phyloP scores from a whole-genome alignment of 441 rosid genomes.

The Geranium incanum region DNA sequence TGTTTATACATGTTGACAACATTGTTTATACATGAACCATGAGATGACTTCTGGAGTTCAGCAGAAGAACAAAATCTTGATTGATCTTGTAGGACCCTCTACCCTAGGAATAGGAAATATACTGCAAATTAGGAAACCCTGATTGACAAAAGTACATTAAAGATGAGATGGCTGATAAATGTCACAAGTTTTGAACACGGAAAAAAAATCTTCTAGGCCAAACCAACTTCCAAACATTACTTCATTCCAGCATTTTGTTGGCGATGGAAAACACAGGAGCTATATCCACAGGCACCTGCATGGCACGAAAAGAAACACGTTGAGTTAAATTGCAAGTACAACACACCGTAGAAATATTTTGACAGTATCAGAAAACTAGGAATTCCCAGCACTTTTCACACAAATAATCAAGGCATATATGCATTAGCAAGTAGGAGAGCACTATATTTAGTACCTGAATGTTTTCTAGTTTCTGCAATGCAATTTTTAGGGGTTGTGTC shows the following conservation, averaged over 20 bases:
- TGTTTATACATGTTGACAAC: too few species aligned
- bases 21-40: too few species aligned
- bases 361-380: too few species aligned
- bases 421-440: slow-evolving; percentile 13
- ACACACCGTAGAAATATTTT: too few species aligned
- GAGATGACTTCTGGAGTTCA: too few species aligned
- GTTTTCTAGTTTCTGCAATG: slow-evolving; percentile 54
- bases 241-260: slow-evolving; percentile 27
- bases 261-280: slow-evolving; percentile 61
- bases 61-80: too few species aligned
- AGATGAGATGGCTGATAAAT: neutral
- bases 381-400: neutral
- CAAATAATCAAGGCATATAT: slow-evolving; percentile 3
- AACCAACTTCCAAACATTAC: neutral
- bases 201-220: neutral
- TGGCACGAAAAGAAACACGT: neutral
- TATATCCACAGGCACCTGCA: slow-evolving; percentile 84
- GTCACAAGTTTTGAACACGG: neutral
- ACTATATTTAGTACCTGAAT: slow-evolving; percentile 39
- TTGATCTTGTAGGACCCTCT: too few species aligned
- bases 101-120: too few species aligned
- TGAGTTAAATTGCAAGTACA: neutral
- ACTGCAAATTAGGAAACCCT: too few species aligned
- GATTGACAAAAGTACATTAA: too few species aligned
- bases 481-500: slow-evolving; percentile 53